Evolutionary conservation across 202 grass and related monocot genomes (phyloP), one percentile per base, ranked within the genome.

Genomic region (Saccharum hybrid): DNA sequence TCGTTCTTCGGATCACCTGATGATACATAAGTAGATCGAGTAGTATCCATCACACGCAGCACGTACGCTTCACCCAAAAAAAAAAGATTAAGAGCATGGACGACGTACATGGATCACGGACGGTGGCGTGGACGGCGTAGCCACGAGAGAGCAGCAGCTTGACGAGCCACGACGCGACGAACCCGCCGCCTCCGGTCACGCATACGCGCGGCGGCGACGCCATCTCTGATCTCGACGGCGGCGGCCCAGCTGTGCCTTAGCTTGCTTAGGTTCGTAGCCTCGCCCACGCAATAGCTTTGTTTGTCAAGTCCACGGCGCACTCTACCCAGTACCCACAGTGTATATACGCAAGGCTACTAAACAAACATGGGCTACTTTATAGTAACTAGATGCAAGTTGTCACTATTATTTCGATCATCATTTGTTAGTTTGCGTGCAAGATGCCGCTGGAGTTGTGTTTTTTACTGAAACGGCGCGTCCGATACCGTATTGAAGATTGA

Each of bases 1-100:
- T 39, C 74, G 6, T 79, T 79, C 83, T 86, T 90, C 0, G 74
- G 48, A 28, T 86, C 48, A n/a, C 22, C 83, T 86, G 82, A 6
- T 56, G 14, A 48, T 48, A 5, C 18, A 8, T 8, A 21, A 59
- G 54, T 0, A 49, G 28, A 28, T 28, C 36, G 13, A 49, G 4
- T 8, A 40, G 39, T 38, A 28, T 28, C 21, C 21, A n/a, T 18
- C 49, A n/a, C 2, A n/a, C 49, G 15, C 49, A 52, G 14, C 46
- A 52, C 49, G 28, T 28, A 28, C 28, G 39, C 7, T 41, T 41
- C 7, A 41, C 38, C 13, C 1, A 10, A 52, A 19, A 54, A 8
- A n/a, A 18, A 51, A 3, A 6, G 4, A 49, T 16, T 5, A 49
- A 51, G 13, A 51, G 15, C 18, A 56, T 56, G 7, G 52, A 56